Percentiles rank a stretch among this genome's conserved stretches.
These are phyloP conservation scores for Capsella rubella DNA, from an alignment of 441 rosid genomes.

Conservation along the genomic window DNA sequence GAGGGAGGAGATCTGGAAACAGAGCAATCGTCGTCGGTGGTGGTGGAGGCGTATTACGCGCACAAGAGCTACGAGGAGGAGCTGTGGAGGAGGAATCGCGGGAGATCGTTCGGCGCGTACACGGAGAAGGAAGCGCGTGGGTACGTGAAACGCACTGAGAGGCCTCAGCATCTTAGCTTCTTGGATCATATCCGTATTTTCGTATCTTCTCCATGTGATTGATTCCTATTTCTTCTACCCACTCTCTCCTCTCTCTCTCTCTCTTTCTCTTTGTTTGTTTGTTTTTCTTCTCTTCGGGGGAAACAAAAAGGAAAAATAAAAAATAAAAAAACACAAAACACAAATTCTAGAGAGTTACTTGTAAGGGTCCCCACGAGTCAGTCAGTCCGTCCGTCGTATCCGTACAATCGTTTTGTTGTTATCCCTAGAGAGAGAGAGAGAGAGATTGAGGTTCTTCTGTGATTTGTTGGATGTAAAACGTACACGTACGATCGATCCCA, in stretches of 20 bases:
- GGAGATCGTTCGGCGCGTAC: constrained; percentile 54
- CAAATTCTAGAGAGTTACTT: neutral
- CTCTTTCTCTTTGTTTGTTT: neutral
- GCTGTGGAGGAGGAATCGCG: constrained; percentile 65
- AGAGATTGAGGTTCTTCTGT: neutral
- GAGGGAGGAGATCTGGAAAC: constrained; percentile 16
- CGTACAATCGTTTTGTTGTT: constrained; percentile 31
- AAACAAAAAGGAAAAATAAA: neutral
- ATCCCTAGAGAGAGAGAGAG: neutral
- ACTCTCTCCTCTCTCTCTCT: neutral
- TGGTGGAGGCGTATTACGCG: constrained; percentile 75
- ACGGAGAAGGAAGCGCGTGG: constrained; percentile 75
- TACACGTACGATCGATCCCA: neutral
- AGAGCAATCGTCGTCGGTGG: neutral
- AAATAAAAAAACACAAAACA: neutral
- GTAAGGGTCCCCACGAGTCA: constrained; percentile 19
- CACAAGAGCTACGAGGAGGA: constrained; percentile 64
- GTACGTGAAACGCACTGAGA: constrained; percentile 67
- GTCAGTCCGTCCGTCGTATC: constrained; percentile 1
- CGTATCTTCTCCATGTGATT: constrained; percentile 48
- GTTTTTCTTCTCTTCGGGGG: neutral
- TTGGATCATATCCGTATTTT: constrained; percentile 72
- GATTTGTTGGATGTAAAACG: constrained; percentile 23
- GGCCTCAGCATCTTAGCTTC: constrained; percentile 71
- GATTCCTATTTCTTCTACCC: constrained; percentile 21